A percentile compares a stretch with the other conserved stretches of the same genome.
phyloP scores from a whole-genome alignment of 495 filamentous ascomycete species.

The Aspergillus mulundensis region DNA sequence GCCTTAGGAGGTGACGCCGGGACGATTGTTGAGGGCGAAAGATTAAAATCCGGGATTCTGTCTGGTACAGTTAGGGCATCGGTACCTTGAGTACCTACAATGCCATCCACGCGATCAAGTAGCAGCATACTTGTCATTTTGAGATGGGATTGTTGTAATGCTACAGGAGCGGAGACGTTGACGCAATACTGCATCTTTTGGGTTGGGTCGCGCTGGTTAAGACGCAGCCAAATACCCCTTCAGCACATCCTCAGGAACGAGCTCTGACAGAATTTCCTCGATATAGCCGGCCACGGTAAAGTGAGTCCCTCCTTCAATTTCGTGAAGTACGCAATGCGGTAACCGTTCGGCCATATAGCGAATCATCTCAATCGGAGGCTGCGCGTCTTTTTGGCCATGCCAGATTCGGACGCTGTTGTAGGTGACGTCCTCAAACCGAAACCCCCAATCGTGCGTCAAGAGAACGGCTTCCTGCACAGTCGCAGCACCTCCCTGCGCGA shows the following conservation, averaged over 20 bases:
- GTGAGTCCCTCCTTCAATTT: neutral
- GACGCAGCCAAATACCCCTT: neutral
- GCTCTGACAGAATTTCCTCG: conserved; percentile 1
- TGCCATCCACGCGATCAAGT: too few species aligned
- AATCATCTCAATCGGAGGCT: conserved; percentile 24
- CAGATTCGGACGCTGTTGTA: conserved; percentile 28
- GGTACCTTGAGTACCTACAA: too few species aligned
- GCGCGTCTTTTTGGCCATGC: conserved; percentile 31
- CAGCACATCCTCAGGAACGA: neutral
- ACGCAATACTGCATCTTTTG: too few species aligned
- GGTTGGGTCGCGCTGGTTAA: too few species aligned
- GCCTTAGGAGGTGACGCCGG: too few species aligned
- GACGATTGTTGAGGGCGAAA: too few species aligned
- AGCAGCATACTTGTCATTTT: too few species aligned
- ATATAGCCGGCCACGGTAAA: neutral
- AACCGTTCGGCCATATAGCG: conserved; percentile 18
- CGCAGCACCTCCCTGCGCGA: conserved; percentile 24
- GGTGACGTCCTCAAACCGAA: conserved; percentile 29
- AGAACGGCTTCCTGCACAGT: conserved; percentile 27
- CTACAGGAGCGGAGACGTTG: neutral
- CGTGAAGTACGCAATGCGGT: conserved; percentile 10
- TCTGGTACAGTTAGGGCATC: too few species aligned
- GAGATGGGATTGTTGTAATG: neutral
- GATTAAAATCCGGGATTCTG: too few species aligned
- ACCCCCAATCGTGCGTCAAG: conserved; percentile 29